phyloP scores from a whole-genome alignment of 441 rosid species.

The Erysimum cheiri region DNA sequence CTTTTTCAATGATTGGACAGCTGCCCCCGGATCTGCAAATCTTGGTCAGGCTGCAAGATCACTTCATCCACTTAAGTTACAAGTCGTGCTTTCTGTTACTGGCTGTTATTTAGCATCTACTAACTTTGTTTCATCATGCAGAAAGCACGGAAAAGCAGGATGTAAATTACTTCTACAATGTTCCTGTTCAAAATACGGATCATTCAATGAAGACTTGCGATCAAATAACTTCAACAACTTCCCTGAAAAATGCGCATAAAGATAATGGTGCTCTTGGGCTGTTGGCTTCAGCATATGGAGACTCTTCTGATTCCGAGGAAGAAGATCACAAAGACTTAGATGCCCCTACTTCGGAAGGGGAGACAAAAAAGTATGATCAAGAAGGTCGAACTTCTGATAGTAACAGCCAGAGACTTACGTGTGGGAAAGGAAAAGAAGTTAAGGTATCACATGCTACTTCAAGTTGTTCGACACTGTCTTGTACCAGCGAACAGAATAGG shows the following conservation, averaged over 20 bases:
- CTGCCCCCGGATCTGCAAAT: slow-evolving; percentile 58
- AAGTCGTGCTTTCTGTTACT: slow-evolving; percentile 20
- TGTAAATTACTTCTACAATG: slow-evolving; percentile 50
- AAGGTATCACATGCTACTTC: slow-evolving; percentile 40
- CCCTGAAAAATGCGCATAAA: slow-evolving; percentile 41
- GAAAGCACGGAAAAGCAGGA: slow-evolving; percentile 51
- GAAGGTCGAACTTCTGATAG: slow-evolving; percentile 42
- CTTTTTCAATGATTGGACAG: slow-evolving; percentile 85
- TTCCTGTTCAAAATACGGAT: slow-evolving; percentile 56
- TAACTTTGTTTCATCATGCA: slow-evolving; percentile 47
- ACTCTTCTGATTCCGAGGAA: slow-evolving; percentile 95
- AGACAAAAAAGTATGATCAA: slow-evolving; percentile 42
- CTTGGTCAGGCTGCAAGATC: slow-evolving; percentile 46
- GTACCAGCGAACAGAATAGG: slow-evolving; percentile 46
- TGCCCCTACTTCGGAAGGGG: slow-evolving; percentile 41
- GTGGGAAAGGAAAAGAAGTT: slow-evolving; percentile 45
- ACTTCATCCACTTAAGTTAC: slow-evolving; percentile 56
- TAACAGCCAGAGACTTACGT: slow-evolving; percentile 45
- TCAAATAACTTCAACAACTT: slow-evolving; percentile 49
- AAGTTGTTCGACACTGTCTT: slow-evolving; percentile 41
- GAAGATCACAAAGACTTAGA: slow-evolving; percentile 54
- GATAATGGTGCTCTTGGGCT: slow-evolving; percentile 75
- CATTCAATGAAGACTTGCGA: slow-evolving; percentile 41
- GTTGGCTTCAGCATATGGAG: slow-evolving; percentile 82
- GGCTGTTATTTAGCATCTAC: neutral